These are phyloP conservation scores for Phaffia australis DNA, from an alignment of 768 basidiomycete genomes.

Conservation along the genomic window DNA sequence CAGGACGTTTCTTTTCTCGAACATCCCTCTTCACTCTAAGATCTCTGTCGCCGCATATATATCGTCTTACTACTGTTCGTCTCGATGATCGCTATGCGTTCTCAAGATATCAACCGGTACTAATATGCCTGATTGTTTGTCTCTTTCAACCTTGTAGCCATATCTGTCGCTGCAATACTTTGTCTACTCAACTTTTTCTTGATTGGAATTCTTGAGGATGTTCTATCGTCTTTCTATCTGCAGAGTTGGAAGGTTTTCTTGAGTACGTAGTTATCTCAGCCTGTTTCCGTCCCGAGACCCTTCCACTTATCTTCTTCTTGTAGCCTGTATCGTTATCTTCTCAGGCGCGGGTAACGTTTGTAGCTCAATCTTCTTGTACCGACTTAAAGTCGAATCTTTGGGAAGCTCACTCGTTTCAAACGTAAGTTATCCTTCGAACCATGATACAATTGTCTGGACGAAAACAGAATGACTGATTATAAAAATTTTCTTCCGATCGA, in stretches of 20 bases:
- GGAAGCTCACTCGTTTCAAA: constrained; percentile 32
- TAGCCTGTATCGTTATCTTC: not conserved
- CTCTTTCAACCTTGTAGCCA: not conserved
- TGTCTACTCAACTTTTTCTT: constrained; percentile 23
- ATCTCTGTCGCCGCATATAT: constrained; percentile 49
- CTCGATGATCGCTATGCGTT: not conserved
- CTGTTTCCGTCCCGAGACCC: not conserved
- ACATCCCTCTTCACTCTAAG: constrained; percentile 47
- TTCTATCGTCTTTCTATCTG: constrained; percentile 34
- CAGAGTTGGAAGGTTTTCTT: constrained; percentile 37
- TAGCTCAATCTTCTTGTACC: constrained; percentile 35
- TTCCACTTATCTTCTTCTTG: not conserved
- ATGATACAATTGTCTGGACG: not conserved
- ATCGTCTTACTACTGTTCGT: constrained; percentile 36
- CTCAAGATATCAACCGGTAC: not conserved
- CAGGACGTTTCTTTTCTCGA: constrained; percentile 36
- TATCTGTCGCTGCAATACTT: constrained; percentile 25
- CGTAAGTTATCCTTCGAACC: not conserved
- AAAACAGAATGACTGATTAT: not conserved
- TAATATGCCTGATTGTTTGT: not conserved
- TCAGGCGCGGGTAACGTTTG: not conserved
- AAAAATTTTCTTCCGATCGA: not conserved
- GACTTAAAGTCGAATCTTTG: constrained; percentile 35
- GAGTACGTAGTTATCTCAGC: constrained; percentile 32
- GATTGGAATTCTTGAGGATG: constrained; percentile 23